Percentiles rank a stretch among this genome's conserved stretches.
Conservation (phyloP, 2,329 filamentous ascomycete species). For the Colletotrichum cuscutae region DNA sequence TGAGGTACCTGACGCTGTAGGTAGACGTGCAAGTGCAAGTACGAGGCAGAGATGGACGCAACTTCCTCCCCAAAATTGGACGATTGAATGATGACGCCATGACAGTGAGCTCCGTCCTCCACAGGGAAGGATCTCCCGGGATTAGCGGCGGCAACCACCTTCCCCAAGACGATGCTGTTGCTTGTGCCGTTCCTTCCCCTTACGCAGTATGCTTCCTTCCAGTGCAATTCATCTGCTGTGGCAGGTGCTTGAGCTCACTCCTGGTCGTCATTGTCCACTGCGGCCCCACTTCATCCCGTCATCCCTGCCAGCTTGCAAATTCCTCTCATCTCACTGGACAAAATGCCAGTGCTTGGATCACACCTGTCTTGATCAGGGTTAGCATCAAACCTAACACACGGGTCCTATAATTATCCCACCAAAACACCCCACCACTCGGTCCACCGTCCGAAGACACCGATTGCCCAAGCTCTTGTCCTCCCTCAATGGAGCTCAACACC, state of each 20-base stretch:
- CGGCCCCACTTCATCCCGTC: background rate
- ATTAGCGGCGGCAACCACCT: background rate
- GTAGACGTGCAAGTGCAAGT: background rate
- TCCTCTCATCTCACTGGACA: background rate
- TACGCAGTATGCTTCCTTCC: background rate
- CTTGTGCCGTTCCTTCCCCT: background rate
- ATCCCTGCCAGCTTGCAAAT: conserved; percentile 19
- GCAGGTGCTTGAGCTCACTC: background rate
- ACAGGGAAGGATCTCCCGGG: background rate
- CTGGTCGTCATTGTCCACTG: background rate
- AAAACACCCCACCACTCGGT: background rate
- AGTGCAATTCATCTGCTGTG: background rate
- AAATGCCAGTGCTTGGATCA: background rate
- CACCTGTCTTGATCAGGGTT: rapidly evolving
- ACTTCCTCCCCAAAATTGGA: background rate
- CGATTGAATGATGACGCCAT: conserved; percentile 6
- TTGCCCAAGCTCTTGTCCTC: background rate
- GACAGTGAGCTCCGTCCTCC: background rate
- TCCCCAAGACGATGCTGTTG: background rate
- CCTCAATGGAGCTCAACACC: background rate
- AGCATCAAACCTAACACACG: background rate
- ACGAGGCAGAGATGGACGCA: background rate
- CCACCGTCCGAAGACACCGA: background rate
- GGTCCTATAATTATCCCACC: background rate
- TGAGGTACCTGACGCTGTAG: background rate